phyloP scores from a whole-genome alignment of 495 filamentous ascomycete species.

The Penicillium waksmanii region DNA sequence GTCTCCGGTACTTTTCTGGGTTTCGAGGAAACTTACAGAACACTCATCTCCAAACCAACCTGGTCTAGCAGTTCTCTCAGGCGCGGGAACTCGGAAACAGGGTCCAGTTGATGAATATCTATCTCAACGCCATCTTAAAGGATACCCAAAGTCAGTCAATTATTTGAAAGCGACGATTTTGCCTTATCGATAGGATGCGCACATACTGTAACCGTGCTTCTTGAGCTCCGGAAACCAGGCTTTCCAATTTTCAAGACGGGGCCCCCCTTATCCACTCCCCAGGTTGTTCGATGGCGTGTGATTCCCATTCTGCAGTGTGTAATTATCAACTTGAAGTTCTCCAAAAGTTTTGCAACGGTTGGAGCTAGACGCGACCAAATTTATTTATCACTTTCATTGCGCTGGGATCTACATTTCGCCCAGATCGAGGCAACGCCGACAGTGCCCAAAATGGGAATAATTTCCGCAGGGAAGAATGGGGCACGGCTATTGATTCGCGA shows the following conservation, averaged over 20 bases:
- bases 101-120: constrained; percentile 21
- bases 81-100: constrained; percentile 14
- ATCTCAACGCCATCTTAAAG: constrained; percentile 25
- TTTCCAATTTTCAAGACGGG: constrained; percentile 21
- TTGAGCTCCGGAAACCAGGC: constrained; percentile 27
- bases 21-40: constrained; percentile 19
- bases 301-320: constrained; percentile 16
- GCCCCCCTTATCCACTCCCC: constrained; percentile 29
- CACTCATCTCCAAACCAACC: constrained; percentile 25
- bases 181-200: not conserved
- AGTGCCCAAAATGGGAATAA: constrained; percentile 9
- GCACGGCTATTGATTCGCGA: too few species aligned
- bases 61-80: constrained; percentile 27
- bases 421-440: not conserved
- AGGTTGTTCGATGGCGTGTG: constrained; percentile 25
- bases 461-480: constrained; percentile 10
- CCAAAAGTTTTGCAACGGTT: not conserved
- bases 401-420: not conserved
- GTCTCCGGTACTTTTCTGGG: not conserved
- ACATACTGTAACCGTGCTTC: constrained; percentile 31
- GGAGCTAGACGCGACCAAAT: not conserved
- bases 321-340: not conserved
- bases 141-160: not conserved
- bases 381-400: not conserved
- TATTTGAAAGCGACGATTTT: not conserved